Conservation (phyloP, 2,329 filamentous ascomycete genomes). For the Periconia macrospinosa region DNA sequence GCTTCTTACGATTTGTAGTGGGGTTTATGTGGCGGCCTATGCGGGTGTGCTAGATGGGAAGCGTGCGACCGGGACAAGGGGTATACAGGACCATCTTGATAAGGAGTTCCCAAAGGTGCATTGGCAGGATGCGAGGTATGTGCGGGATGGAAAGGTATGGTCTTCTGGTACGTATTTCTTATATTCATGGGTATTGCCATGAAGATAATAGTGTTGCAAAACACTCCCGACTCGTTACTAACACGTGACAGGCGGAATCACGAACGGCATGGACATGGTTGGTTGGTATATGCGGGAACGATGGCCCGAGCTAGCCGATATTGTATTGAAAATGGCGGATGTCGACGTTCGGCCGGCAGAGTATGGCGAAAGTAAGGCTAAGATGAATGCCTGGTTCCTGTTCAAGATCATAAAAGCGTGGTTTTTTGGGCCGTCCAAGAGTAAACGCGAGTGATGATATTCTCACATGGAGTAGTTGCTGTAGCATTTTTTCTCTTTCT, state of each 20-base stretch:
- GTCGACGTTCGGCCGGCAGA: constrained; percentile 25
- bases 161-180: constrained; percentile 15
- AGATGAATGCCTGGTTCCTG: neutral
- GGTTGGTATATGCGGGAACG: constrained; percentile 17
- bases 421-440: too few relatives aligned
- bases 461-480: too few relatives aligned
- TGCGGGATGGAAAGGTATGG: constrained; percentile 18
- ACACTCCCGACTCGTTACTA: neutral
- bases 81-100: constrained; percentile 8
- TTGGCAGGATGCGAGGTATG: constrained; percentile 19
- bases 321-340: constrained; percentile 39
- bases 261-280: constrained; percentile 24
- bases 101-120: constrained; percentile 15
- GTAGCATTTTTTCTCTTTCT: too few relatives aligned
- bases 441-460: too few relatives aligned
- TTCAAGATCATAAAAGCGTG: too few relatives aligned
- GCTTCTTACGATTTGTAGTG: constrained; percentile 20
- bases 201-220: neutral
- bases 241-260: constrained; percentile 19
- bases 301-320: constrained; percentile 32
- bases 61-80: constrained; percentile 15
- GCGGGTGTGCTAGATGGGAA: constrained; percentile 22
- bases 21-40: constrained; percentile 16
- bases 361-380: constrained; percentile 19
- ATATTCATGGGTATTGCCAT: neutral